A percentile compares a stretch with the other conserved stretches of the same genome.
phyloP scores from a whole-genome alignment of 257 asterid genomes.

The Solanum peruvianum region DNA sequence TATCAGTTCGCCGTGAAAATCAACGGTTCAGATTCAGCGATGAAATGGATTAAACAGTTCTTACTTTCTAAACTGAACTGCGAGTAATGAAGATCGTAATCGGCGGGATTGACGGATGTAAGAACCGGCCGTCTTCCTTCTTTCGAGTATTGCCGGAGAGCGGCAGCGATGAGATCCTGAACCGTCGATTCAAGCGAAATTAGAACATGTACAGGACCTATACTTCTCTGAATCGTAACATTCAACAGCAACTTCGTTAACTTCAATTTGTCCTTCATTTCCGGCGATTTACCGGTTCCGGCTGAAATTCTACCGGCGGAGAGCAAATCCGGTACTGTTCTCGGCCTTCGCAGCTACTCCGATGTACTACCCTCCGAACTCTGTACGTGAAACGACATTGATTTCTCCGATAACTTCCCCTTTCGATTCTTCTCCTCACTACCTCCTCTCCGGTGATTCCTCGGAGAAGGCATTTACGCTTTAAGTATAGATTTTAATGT shows the following conservation, averaged over 20 bases:
- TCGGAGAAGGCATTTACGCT: conserved; percentile 58
- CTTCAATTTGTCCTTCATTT: conserved; percentile 14
- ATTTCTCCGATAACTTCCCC: conserved; percentile 43
- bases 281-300: background rate
- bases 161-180: conserved; percentile 56
- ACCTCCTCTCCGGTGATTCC: conserved; percentile 38
- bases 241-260: conserved; percentile 61
- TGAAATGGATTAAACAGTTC: background rate
- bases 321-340: conserved; percentile 64
- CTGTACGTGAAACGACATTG: conserved; percentile 46
- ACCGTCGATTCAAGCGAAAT: conserved; percentile 65
- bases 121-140: conserved; percentile 57
- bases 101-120: conserved; percentile 18
- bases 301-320: background rate
- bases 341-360: conserved; percentile 37
- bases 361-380: background rate
- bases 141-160: conserved; percentile 52
- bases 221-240: conserved; percentile 74
- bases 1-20: background rate
- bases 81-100: conserved; percentile 77
- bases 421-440: conserved; percentile 40
- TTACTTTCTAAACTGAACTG: conserved; percentile 86
- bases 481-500: background rate
- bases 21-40: background rate
- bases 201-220: conserved; percentile 67